Conservation (phyloP, 257 asterid genomes). For the Gentiana straminea region DNA sequence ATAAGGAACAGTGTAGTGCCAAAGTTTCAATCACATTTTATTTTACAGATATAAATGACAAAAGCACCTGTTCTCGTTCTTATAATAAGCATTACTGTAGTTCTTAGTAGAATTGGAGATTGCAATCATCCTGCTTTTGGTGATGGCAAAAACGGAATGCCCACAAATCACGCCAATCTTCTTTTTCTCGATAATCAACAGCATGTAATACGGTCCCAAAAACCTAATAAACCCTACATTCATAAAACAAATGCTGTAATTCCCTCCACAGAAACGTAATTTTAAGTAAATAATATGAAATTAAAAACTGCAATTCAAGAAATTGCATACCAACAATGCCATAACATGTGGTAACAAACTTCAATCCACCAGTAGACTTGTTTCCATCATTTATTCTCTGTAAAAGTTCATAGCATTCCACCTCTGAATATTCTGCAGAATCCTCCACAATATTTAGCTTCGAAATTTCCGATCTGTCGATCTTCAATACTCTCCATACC, state of each 20-base stretch:
- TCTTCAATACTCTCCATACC: constrained; percentile 75
- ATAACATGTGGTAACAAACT: constrained; percentile 68
- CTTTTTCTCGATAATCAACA: constrained; percentile 74
- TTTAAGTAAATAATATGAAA: background rate
- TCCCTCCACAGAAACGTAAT: background rate
- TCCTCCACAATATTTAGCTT: constrained; percentile 68
- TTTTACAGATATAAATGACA: constrained; percentile 57
- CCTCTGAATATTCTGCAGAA: constrained; percentile 50
- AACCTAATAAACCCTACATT: constrained; percentile 69
- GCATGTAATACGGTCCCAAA: constrained; percentile 92
- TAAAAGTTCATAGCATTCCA: constrained; percentile 61
- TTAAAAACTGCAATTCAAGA: background rate
- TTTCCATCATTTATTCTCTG: constrained; percentile 74
- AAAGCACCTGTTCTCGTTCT: constrained; percentile 92
- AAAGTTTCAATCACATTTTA: constrained; percentile 36
- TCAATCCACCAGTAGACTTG: constrained; percentile 75
- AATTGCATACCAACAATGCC: constrained; percentile 75
- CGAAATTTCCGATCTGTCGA: constrained; percentile 56
- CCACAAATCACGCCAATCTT: constrained; percentile 84
- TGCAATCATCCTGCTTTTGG: constrained; percentile 73
- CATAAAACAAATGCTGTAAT: constrained; percentile 9
- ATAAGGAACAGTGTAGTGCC: constrained; percentile 30
- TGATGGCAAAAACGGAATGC: constrained; percentile 73
- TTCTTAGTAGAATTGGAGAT: constrained; percentile 51
- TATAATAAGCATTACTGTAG: constrained; percentile 71